These are phyloP conservation scores for Aspergillus bertholletiae DNA, from an alignment of 495 filamentous ascomycete genomes.

Conservation along the genomic window DNA sequence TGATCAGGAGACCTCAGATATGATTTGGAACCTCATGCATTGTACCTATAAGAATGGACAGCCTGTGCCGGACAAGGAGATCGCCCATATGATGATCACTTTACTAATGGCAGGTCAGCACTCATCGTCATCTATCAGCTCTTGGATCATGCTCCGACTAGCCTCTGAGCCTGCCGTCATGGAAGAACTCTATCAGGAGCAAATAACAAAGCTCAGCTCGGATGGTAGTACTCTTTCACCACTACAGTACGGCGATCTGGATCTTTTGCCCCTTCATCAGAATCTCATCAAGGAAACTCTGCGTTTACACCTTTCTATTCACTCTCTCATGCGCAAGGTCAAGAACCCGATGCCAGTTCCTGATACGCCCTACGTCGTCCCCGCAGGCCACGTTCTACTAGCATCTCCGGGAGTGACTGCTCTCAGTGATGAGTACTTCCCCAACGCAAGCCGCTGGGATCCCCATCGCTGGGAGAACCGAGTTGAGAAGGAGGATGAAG, in stretches of 20 bases:
- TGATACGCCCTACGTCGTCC: conserved; percentile 75
- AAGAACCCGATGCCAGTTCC: conserved; percentile 75
- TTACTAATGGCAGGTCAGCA: conserved; percentile 88
- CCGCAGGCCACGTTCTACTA: conserved; percentile 70
- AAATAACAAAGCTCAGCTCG: conserved; percentile 57
- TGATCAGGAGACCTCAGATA: conserved; percentile 55
- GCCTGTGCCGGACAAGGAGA: conserved; percentile 69
- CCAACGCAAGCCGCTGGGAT: conserved; percentile 76
- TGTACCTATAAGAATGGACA: conserved; percentile 72
- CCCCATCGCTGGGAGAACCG: conserved; percentile 78
- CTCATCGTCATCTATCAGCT: conserved; percentile 74
- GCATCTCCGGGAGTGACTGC: conserved; percentile 77
- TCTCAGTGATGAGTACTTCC: conserved; percentile 69
- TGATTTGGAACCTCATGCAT: conserved; percentile 82
- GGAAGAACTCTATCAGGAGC: conserved; percentile 75
- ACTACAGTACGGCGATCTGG: conserved; percentile 62
- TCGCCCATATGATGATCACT: conserved; percentile 91
- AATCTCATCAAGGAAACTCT: conserved; percentile 78
- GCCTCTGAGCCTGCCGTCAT: conserved; percentile 68
- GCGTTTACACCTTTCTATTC: conserved; percentile 75
- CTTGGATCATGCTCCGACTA: conserved; percentile 79
- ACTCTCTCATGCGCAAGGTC: conserved; percentile 82
- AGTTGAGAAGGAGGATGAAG: conserved; percentile 49
- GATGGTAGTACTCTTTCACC: conserved; percentile 48
- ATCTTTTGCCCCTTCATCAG: conserved; percentile 65